These are phyloP conservation scores for Hsuehochloa calcarea DNA, from an alignment of 176 grass and related monocot genomes.

Conservation along the genomic window DNA sequence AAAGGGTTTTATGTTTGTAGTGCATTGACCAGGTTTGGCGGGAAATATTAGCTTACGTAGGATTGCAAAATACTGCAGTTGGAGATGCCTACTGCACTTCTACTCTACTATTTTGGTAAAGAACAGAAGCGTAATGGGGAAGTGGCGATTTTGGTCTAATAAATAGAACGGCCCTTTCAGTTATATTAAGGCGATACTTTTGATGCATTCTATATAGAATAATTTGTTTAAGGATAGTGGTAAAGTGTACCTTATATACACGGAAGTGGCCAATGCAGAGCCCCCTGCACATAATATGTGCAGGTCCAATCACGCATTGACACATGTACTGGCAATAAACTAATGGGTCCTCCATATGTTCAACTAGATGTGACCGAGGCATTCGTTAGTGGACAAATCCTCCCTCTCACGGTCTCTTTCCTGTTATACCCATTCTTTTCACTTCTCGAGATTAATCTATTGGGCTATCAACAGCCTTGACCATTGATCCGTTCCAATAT, in stretches of 20 bases:
- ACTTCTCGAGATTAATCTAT: not conserved
- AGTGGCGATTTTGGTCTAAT: conserved; percentile 12
- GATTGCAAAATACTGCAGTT: not conserved
- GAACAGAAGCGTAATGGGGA: not conserved
- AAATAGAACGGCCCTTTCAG: not conserved
- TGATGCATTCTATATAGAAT: not conserved
- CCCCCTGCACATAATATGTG: not conserved
- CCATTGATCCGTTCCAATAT: not conserved
- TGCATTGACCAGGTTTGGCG: not conserved
- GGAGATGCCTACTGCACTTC: not conserved
- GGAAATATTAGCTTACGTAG: not conserved
- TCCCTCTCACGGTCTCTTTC: not conserved
- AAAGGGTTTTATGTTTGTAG: not conserved
- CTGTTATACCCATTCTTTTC: not conserved
- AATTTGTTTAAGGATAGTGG: not conserved
- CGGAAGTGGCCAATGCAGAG: too few relatives aligned
- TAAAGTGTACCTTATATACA: not conserved
- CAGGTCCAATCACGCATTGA: not conserved
- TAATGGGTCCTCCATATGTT: not conserved
- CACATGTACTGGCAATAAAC: not conserved
- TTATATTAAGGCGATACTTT: not conserved
- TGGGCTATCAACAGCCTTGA: not conserved
- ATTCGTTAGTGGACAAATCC: not conserved
- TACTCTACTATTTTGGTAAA: not conserved
- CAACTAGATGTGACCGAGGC: not conserved